These are phyloP conservation scores for Puccinia sorghi DNA, from an alignment of 1,284 basidiomycete genomes.

Conservation along the genomic window DNA sequence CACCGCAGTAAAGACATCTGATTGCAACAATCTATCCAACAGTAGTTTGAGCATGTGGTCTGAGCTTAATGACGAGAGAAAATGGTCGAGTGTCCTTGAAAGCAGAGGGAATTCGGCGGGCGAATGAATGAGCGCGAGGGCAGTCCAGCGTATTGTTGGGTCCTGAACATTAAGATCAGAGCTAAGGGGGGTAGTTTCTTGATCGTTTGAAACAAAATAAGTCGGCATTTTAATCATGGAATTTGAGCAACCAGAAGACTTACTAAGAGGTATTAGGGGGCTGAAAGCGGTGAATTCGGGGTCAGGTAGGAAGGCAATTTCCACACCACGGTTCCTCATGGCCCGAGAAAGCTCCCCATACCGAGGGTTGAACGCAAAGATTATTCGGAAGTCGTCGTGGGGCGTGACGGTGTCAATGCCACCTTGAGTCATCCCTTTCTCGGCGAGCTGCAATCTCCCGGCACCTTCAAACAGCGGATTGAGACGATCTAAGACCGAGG, in stretches of 20 bases:
- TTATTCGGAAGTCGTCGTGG: constrained; percentile 84
- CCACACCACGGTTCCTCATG: constrained; percentile 96
- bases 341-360: constrained; percentile 93
- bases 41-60: constrained; percentile 16
- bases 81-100: constrained; percentile 21
- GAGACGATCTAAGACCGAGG: constrained; percentile 92
- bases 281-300: background rate
- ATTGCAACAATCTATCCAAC: constrained; percentile 15
- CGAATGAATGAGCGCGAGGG: constrained; percentile 24
- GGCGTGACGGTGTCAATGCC: constrained; percentile 74
- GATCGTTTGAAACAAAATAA: background rate
- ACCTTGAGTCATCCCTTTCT: constrained; percentile 81
- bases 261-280: background rate
- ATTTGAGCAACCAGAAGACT: background rate
- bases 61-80: background rate
- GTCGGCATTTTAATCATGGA: background rate
- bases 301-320: constrained; percentile 64
- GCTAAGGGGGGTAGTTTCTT: background rate
- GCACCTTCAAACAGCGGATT: constrained; percentile 92
- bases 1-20: constrained; percentile 14
- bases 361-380: constrained; percentile 90
- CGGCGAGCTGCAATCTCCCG: constrained; percentile 79
- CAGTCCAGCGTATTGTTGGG: constrained; percentile 23
- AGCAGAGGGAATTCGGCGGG: constrained; percentile 36
- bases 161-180: background rate